Base-by-base conservation (phyloP, 805 yeast genomes). In the Candida palmyrensis region DNA sequence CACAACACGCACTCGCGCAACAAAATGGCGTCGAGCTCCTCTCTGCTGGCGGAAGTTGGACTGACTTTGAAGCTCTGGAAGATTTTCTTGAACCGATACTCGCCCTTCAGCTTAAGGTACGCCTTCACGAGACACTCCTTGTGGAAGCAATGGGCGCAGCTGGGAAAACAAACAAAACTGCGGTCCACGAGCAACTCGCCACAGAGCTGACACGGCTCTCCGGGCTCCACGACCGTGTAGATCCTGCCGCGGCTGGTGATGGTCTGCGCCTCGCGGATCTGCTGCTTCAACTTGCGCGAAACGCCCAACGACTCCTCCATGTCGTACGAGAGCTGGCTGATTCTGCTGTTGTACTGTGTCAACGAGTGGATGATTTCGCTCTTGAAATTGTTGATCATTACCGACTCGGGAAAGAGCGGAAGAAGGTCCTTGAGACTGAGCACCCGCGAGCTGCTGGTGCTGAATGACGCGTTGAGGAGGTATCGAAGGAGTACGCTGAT, bases 61-160 rank as follows among this genome's bases (percentile, higher is more conserved):
- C 59, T 59, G 39, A 56, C 61, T 40, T 75, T 76, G 26, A 79
- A 58, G 33, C 66, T 71, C 37, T 76, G 77, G 36, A 84, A 73
- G 20, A 74, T 64, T 48, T 75, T 78, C 51, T 80, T 79, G 32
- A 80, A 68, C 25, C 76, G 68, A 51, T 79, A 80, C 43, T 86
- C 87, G 27, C 66, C 62, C 39, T 77, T 78, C 19, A 82, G 77
- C 22, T 66, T 64, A 33, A 81, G 50, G 21, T 82, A 74, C 24
- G 62, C 62, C 36, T 74, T 71, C 5, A 82, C 73, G n/a, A 87
- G 55, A 60, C 98, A 92, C 51, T 88, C 96, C 32, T 79, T 79
- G 51, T 92, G 97, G 59, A 85, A 83, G 4, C 85, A 76, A 53
- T 92, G 98, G 36, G 75, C 82, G 52, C 98, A 92, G 37, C 62